Base-by-base conservation (phyloP, 2,329 filamentous ascomycete species). In the Tolypocladium paradoxum region DNA sequence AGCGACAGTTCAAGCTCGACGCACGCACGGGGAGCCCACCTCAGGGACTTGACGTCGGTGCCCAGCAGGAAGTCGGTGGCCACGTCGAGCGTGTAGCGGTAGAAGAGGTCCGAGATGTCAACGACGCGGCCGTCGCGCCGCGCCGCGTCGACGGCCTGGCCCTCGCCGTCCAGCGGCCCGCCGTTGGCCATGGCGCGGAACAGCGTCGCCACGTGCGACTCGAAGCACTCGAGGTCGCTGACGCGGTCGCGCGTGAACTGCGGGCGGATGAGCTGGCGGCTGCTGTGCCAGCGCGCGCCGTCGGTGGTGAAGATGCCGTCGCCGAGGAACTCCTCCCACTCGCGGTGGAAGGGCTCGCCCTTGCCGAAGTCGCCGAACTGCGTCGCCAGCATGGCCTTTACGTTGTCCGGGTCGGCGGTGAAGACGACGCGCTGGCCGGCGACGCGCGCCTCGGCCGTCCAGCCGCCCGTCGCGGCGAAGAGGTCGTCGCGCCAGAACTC, bases 41-140 rank as follows among this genome's bases (percentile, higher is more conserved):
- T 75, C n/a, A 83, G 68, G 33, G 77, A 79, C 62, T 79, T 81
- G 22, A 91, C 85, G 57, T 87, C 87, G 56, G 83, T 76, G 4
- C 91, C 91, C 2, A 96, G 79, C 31, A 96, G 72, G 65, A 96
- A 96, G 61, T 95, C 87, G 0, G 90, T 96, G 2, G 88, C 83
- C 8, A 88, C 84, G 68, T 96, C 91, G 31, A 96, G 77, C 0
- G 90, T 91, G 63, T 85, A 86, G n/a, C 88, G 78, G 73, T 90
- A 95, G 70, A 96, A 86, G 52, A 95, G 74, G 56, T 90, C 82
- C 58, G 82, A 79, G 9, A 92, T 81, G 61, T 95, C 82, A 33
- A 92, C 31, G 11, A 80, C 75, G 48, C 72, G 73, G 68, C 87
- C 68, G 71, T 84, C 74, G 77, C 84, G 65, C 74, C 74, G 52